A percentile compares a stretch with the other conserved stretches of the same genome.
phyloP scores from a whole-genome alignment of 2,329 filamentous ascomycete species.

The Aspergillus texensis region DNA sequence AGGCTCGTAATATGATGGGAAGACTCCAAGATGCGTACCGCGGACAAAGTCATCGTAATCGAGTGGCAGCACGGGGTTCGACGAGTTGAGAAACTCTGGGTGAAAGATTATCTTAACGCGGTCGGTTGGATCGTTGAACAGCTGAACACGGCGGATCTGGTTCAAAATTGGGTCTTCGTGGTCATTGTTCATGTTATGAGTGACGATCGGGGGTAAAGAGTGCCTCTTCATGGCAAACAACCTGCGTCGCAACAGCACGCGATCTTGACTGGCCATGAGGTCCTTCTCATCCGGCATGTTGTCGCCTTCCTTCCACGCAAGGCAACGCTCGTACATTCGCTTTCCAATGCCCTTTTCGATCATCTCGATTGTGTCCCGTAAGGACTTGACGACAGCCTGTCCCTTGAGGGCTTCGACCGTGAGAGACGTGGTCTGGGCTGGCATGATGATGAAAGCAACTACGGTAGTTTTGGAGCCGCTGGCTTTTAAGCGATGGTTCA shows the following conservation, averaged over 20 bases:
- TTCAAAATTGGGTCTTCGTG: constrained; percentile 90
- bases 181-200: constrained; percentile 98
- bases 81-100: constrained; percentile 93
- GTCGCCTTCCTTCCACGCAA: constrained; percentile 94
- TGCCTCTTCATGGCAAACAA: constrained; percentile 97
- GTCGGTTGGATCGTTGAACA: constrained; percentile 94
- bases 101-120: constrained; percentile 98
- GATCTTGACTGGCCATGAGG: constrained; percentile 86
- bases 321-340: constrained; percentile 89
- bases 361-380: constrained; percentile 88
- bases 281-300: constrained; percentile 96
- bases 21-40: constrained; percentile 92
- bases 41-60: constrained; percentile 99
- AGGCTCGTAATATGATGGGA: constrained; percentile 97
- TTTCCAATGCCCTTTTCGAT: constrained; percentile 92
- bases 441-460: constrained; percentile 98
- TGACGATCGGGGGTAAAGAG: constrained; percentile 89
- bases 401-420: constrained; percentile 96
- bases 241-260: constrained; percentile 84
- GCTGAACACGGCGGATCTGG: constrained; percentile 91
- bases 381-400: constrained; percentile 94
- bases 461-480: constrained; percentile 88
- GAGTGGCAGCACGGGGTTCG: constrained; percentile 90
- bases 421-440: constrained; percentile 90
- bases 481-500: constrained; percentile 90